These are phyloP conservation scores for Solanum ossicruentum DNA, from an alignment of 257 asterid species.

Conservation along the genomic window DNA sequence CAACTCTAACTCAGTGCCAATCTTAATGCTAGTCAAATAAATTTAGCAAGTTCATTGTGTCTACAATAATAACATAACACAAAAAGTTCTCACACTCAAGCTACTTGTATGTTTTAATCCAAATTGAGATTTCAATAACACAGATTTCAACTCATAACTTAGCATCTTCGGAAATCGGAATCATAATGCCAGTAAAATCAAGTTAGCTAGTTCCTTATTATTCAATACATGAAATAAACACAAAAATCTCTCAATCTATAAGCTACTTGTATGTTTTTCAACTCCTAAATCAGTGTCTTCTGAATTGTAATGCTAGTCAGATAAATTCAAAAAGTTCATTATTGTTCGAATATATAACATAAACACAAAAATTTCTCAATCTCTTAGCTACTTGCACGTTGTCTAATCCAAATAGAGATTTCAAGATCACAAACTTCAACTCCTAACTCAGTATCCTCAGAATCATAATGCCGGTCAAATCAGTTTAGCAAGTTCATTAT, in stretches of 20 bases:
- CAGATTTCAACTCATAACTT: not conserved
- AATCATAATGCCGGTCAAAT: not conserved
- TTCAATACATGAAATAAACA: not conserved
- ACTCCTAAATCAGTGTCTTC: not conserved
- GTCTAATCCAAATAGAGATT: not conserved
- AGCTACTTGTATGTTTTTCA: not conserved
- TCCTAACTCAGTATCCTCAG: not conserved
- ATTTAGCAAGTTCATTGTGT: not conserved
- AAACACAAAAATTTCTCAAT: not conserved
- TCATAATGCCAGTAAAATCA: not conserved
- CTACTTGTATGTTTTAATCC: not conserved
- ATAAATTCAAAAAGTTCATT: not conserved
- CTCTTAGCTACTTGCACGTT: not conserved
- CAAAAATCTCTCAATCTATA: not conserved
- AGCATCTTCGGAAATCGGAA: not conserved
- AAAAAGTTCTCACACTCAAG: not conserved
- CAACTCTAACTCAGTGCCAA: not conserved
- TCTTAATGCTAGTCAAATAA: not conserved
- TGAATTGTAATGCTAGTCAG: not conserved
- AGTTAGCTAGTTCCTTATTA: not conserved
- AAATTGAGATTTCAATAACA: not conserved
- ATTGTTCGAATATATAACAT: not conserved
- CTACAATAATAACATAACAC: not conserved
- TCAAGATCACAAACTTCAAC: not conserved
- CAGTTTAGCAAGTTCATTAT: not conserved